Percentiles rank a stretch among this genome's conserved stretches.
These are phyloP conservation scores for Pyrenophora teres DNA, from an alignment of 2,329 filamentous ascomycete species.

Conservation along the genomic window DNA sequence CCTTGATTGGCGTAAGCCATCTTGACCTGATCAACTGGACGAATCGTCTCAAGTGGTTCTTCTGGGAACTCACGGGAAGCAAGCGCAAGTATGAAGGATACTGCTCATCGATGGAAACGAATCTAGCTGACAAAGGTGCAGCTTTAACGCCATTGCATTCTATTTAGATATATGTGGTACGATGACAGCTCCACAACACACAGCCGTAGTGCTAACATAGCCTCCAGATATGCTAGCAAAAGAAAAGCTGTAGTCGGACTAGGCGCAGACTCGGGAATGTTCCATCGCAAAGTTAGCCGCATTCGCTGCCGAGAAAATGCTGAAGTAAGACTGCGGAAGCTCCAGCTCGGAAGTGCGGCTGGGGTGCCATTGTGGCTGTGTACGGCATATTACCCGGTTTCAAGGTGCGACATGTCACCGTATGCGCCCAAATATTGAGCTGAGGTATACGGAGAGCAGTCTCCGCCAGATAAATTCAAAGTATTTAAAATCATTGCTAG, in stretches of 20 bases:
- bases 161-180: slow-evolving; percentile 68
- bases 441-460: too few relatives aligned
- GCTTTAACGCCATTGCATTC: slow-evolving; percentile 68
- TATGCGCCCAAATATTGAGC: neutral
- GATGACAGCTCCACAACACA: slow-evolving; percentile 7
- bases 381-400: slow-evolving; percentile 5
- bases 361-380: slow-evolving; percentile 40
- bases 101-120: too few relatives aligned
- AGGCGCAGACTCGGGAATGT: neutral
- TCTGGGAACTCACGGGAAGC: slow-evolving; percentile 61
- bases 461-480: neutral
- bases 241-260: slow-evolving; percentile 34
- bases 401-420: slow-evolving; percentile 2
- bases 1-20: slow-evolving; percentile 66
- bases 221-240: slow-evolving; percentile 47
- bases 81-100: slow-evolving; percentile 54
- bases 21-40: slow-evolving; percentile 71
- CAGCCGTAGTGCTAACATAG: neutral
- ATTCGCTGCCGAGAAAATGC: slow-evolving; percentile 1
- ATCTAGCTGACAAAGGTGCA: slow-evolving; percentile 35
- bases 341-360: slow-evolving; percentile 24
- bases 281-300: slow-evolving; percentile 16
- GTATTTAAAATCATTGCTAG: neutral
- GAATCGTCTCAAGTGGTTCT: slow-evolving; percentile 63
- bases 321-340: slow-evolving; percentile 15